phyloP scores from a whole-genome alignment of 1,284 basidiomycete genomes.

The Afroboletus lepidellus region DNA sequence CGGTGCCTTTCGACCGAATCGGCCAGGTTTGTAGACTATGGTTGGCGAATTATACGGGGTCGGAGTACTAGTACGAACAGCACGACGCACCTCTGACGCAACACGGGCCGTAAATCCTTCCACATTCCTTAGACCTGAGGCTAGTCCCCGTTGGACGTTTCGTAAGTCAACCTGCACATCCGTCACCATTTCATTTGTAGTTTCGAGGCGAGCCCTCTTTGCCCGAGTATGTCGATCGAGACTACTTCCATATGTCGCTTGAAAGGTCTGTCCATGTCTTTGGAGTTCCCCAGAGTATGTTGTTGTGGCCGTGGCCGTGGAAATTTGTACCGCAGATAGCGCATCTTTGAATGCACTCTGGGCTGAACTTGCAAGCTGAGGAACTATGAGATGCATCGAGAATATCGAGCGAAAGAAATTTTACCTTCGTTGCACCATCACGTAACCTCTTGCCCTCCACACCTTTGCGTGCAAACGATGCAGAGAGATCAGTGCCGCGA shows the following conservation, averaged over 20 bases:
- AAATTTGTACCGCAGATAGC: conserved; percentile 45
- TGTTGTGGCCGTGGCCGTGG: conserved; percentile 47
- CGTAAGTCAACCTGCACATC: conserved; percentile 54
- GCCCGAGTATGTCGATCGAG: conserved; percentile 59
- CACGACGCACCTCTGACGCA: conserved; percentile 47
- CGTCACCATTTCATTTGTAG: conserved; percentile 46
- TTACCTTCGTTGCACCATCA: conserved; percentile 62
- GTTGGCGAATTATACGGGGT: conserved; percentile 1
- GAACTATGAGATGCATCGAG: conserved; percentile 15
- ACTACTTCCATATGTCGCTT: conserved; percentile 44
- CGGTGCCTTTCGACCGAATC: conserved; percentile 43
- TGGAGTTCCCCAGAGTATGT: conserved; percentile 54
- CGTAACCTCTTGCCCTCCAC: conserved; percentile 54
- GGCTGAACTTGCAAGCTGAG: conserved; percentile 44
- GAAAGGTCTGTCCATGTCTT: conserved; percentile 45
- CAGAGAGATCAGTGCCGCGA: conserved; percentile 41
- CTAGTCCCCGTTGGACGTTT: conserved; percentile 47
- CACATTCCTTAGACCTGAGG: conserved; percentile 49
- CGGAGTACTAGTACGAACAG: background rate
- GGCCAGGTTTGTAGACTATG: conserved; percentile 42
- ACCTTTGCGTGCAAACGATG: conserved; percentile 45
- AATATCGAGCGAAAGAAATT: background rate
- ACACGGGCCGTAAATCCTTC: conserved; percentile 47
- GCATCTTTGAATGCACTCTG: conserved; percentile 44
- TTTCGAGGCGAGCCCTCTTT: conserved; percentile 67